Base-by-base conservation (phyloP, 306 rosid species). In the Fragaria vesca region DNA sequence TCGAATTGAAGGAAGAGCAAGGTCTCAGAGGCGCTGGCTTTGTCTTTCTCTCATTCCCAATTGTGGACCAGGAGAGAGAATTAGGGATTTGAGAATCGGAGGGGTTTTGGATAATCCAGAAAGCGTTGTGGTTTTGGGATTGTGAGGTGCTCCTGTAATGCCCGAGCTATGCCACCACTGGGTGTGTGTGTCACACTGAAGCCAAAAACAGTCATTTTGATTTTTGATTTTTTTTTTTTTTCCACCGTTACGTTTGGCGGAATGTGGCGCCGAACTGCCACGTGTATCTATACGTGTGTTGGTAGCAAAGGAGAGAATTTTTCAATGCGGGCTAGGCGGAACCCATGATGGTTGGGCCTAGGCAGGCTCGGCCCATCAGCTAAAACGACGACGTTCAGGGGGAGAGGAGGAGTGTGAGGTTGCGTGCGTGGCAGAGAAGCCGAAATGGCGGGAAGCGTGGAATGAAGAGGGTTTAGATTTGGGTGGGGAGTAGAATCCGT, bases 101-200 rank as follows among this genome's bases (percentile, higher is more conserved):
- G 6, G 11, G 52, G 36, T 11, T 60, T 43, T 32, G 66, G 71
- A 66, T 62, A 15, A 62, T 62, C 12, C 42, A 26, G 16, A 30
- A 13, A 5, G 32, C 34, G 66, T 24, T 65, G n/a, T 30, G 43
- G 36, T 18, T 58, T 26, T 61, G 30, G 69, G 51, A 58, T 57
- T 74, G 58, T 47, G 72, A 51, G 80, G 84, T 20, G 60, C 54
- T 62, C 60, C 73, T 36, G 65, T 71, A 76, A 79, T 76, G 80
- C 81, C 82, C 67, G 79, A 36, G 65, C 45, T 66, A 36, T 48
- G 87, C 66, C 75, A 71, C 77, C 86, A 78, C 65, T n/a, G 66
- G 16, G 45, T 42, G 10, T 58, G 34, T 52, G n/a, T 15, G 36
- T 32, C 58, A 60, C 66, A 21, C 66, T 58, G 66, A 60, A 15